Base-by-base conservation (phyloP, 768 basidiomycete genomes). In the Lepiota subincarnata region DNA sequence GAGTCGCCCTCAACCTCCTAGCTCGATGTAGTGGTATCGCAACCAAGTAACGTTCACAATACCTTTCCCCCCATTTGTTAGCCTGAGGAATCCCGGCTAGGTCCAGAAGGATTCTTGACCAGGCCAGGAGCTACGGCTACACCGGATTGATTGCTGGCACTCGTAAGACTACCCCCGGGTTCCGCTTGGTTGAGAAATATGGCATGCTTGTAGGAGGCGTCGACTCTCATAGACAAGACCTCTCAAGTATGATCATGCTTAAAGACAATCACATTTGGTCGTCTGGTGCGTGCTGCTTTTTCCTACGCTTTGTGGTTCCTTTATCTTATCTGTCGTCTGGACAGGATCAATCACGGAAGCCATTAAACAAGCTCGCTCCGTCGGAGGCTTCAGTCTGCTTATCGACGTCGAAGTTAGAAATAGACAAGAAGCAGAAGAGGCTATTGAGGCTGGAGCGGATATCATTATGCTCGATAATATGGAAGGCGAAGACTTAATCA, bases 201-300 rank as follows among this genome's bases (percentile, higher is more conserved):
- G 97, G 87, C 3, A 98, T 99, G 97, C 71, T 98, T 41, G 92
- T 98, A 12, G 97, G 97, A 14, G 97, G 97, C 5, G 88, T 98
- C 61, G 96, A 99, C 66, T 74, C 91, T 7, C 97, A 99, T 73
- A 83, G 97, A 19, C 87, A 97, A 60, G 95, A 98, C 68, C 78
- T 98, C n/a, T 94, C 91, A 24, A 91, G 89, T 66, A 98, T 99
- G 97, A 95, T 99, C 64, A 99, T 99, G 97, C 82, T 99, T 63
- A 98, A 98, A 70, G 97, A 99, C 63, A 99, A 99, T 66, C 97
- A 99, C 66, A 91, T 98, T 65, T 98, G 94, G 95, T 96, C 94
- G 2, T 89, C 86, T 39, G 94, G 94, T 86, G 64, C 57, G 77
- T 56, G 77, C 24, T 39, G 35, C 31, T 49, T 10, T 20, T 44